phyloP scores from a whole-genome alignment of 78 protist species.

The Guillardia theta region DNA sequence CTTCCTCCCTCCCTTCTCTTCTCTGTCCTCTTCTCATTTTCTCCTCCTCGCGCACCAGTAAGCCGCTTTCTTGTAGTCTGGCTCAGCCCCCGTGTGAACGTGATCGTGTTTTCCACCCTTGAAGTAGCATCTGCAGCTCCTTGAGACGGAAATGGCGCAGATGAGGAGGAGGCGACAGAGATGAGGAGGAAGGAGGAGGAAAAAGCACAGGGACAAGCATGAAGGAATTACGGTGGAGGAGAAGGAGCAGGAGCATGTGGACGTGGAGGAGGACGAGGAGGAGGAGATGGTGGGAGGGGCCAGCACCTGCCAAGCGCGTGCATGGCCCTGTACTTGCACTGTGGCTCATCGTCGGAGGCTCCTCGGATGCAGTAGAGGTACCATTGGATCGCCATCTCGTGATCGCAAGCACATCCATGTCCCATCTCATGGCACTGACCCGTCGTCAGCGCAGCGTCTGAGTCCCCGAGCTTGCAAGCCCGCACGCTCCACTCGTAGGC shows the following conservation, averaged over 20 bases:
- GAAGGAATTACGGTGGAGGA: no score
- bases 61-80: not conserved
- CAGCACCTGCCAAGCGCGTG: not conserved
- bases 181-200: no score
- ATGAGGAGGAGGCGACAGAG: no score
- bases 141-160: no score
- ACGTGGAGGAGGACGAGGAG: no score
- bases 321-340: not conserved
- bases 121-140: no score
- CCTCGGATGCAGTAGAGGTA: not conserved
- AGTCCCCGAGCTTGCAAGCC: no score
- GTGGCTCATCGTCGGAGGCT: not conserved
- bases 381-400: not conserved
- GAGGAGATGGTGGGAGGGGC: no score
- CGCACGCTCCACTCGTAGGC: no score
- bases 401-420: not conserved
- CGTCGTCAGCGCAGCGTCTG: not conserved
- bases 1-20: not conserved
- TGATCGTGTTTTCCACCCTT: not conserved
- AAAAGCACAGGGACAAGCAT: no score
- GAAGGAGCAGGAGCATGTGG: no score
- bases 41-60: not conserved
- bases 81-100: not conserved
- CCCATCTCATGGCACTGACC: not conserved
- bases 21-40: not conserved